Conservation (phyloP, 257 asterid genomes). For the Buddleja alternifolia region DNA sequence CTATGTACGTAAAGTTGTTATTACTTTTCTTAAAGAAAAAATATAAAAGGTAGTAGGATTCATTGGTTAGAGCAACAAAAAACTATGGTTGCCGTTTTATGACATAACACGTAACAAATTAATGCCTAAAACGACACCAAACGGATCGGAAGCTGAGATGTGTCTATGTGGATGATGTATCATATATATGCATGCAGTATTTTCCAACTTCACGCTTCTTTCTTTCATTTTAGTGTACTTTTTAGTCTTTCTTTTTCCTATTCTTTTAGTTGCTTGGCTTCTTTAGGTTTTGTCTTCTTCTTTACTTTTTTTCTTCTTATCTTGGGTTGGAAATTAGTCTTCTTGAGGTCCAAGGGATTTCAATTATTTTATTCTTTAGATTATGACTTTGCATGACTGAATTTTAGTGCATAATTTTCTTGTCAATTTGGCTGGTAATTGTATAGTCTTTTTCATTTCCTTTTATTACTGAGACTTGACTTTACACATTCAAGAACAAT, state of each 20-base stretch:
- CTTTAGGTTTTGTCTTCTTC: constrained; percentile 18
- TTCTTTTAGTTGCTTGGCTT: constrained; percentile 13
- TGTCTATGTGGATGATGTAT: background rate
- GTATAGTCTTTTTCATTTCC: constrained; percentile 7
- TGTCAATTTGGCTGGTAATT: background rate
- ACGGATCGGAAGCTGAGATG: constrained; percentile 32
- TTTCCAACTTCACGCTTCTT: background rate
- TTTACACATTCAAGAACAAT: too few species aligned
- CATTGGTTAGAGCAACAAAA: constrained; percentile 1
- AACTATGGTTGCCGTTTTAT: constrained; percentile 35
- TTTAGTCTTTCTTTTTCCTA: background rate
- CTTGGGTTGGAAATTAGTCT: constrained; percentile 11
- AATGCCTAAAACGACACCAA: constrained; percentile 38
- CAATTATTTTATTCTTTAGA: background rate
- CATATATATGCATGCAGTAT: background rate
- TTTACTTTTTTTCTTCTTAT: background rate
- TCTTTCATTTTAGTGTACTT: constrained; percentile 21
- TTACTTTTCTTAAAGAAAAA: background rate
- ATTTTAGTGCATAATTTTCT: constrained; percentile 4
- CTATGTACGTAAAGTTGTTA: too few species aligned
- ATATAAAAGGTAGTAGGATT: background rate
- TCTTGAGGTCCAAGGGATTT: background rate
- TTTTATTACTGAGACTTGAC: background rate
- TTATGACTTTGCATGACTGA: background rate
- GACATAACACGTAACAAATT: constrained; percentile 38